phyloP scores from a whole-genome alignment of 768 basidiomycete species.

The Termitomyces sp. region DNA sequence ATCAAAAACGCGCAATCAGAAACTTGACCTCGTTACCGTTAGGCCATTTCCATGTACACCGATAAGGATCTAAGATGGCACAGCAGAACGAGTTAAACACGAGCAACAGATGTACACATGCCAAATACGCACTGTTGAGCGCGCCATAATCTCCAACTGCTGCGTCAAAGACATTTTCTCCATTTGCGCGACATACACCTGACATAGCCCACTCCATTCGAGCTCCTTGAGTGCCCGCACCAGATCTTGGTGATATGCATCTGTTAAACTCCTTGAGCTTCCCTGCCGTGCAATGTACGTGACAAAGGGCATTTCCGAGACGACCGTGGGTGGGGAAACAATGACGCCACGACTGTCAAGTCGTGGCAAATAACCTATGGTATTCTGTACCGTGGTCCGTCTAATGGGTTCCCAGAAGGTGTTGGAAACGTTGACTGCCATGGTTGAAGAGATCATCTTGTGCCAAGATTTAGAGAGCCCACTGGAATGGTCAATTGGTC shows the following conservation, averaged over 20 bases:
- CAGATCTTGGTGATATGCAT: conserved; percentile 47
- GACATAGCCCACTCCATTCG: conserved; percentile 47
- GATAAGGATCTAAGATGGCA: conserved; percentile 41
- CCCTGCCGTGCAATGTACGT: conserved; percentile 66
- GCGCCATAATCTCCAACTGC: conserved; percentile 58
- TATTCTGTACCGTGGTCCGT: conserved; percentile 23
- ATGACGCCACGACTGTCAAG: conserved; percentile 13
- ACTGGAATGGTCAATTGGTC: conserved; percentile 24
- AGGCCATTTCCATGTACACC: conserved; percentile 76
- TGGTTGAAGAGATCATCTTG: conserved; percentile 36
- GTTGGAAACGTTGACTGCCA: conserved; percentile 23
- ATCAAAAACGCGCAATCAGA: not conserved
- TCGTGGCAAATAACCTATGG: conserved; percentile 31
- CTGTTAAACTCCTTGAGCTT: conserved; percentile 35
- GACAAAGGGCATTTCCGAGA: conserved; percentile 28
- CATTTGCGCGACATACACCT: conserved; percentile 39
- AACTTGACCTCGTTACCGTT: conserved; percentile 31
- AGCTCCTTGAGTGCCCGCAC: conserved; percentile 45
- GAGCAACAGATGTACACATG: not conserved
- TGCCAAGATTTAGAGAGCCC: conserved; percentile 26
- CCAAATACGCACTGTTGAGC: conserved; percentile 50
- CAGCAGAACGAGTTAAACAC: not conserved
- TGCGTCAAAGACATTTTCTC: conserved; percentile 52
- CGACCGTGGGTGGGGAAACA: conserved; percentile 6
- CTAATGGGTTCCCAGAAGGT: conserved; percentile 37